These are phyloP conservation scores for Trichophyton schoenleinii DNA, from an alignment of 2,329 filamentous ascomycete genomes.

Conservation along the genomic window DNA sequence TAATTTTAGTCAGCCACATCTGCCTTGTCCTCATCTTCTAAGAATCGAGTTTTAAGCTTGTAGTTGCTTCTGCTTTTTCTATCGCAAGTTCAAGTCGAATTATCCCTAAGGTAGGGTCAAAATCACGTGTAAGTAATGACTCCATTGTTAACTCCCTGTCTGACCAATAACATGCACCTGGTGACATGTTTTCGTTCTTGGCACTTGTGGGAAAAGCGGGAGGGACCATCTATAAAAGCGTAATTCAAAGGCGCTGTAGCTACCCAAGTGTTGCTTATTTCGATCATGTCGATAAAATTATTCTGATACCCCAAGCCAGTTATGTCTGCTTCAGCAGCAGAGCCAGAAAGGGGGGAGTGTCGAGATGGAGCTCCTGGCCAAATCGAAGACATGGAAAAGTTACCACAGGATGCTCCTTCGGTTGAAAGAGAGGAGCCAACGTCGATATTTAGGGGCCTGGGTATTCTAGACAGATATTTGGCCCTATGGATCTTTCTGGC, in stretches of 20 bases:
- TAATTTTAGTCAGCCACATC: not conserved
- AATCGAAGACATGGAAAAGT: not conserved
- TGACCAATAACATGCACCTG: not conserved
- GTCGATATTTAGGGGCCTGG: slow-evolving; percentile 37
- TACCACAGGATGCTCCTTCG: not conserved
- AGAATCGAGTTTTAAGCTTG: not conserved
- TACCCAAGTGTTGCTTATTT: too few species aligned
- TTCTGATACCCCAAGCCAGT: not conserved
- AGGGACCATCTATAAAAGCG: too few species aligned
- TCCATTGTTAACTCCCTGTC: too few species aligned
- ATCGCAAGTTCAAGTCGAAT: not conserved
- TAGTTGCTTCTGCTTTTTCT: not conserved
- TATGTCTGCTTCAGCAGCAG: not conserved
- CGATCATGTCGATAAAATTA: too few species aligned
- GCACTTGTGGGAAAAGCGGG: not conserved
- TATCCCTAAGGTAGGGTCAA: not conserved
- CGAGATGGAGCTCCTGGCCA: not conserved
- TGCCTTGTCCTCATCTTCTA: not conserved
- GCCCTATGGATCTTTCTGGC: slow-evolving; percentile 65
- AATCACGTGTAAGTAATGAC: not conserved
- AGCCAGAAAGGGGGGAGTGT: not conserved
- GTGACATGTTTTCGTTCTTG: not conserved
- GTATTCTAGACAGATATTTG: slow-evolving; percentile 51
- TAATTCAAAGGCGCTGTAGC: too few species aligned
- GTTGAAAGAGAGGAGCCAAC: not conserved